Conservation (phyloP, 2,329 filamentous ascomycete species). For the Sarocladium kiliense region DNA sequence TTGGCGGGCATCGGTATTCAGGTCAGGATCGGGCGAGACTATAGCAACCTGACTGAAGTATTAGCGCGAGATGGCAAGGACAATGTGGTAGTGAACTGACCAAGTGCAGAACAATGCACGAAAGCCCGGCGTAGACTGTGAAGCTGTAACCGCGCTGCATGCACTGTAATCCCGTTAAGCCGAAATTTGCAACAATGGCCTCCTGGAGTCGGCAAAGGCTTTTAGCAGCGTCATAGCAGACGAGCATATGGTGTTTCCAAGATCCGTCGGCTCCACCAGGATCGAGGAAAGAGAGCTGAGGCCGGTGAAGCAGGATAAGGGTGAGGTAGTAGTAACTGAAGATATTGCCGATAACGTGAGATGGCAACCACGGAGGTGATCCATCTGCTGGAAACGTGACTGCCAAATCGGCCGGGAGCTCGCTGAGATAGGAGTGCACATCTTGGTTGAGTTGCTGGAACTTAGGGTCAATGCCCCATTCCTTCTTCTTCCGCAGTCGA, state of each 20-base stretch:
- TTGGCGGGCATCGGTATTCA: constrained; percentile 77
- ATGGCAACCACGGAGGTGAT: constrained; percentile 76
- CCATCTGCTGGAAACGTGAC: constrained; percentile 74
- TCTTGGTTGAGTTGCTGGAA: constrained; percentile 74
- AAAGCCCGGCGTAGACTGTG: constrained; percentile 86
- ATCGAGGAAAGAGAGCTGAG: constrained; percentile 75
- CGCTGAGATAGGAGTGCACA: constrained; percentile 70
- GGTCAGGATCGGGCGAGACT: constrained; percentile 84
- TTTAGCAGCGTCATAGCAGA: constrained; percentile 82
- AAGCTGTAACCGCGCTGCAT: constrained; percentile 96
- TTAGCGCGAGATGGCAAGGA: constrained; percentile 14
- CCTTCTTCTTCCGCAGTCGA: constrained; percentile 68
- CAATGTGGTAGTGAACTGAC: too few relatives aligned
- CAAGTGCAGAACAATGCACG: constrained; percentile 87
- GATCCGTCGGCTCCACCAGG: constrained; percentile 63
- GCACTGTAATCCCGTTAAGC: constrained; percentile 74
- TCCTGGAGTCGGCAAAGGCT: constrained; percentile 83
- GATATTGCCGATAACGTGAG: constrained; percentile 83
- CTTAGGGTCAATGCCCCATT: constrained; percentile 82
- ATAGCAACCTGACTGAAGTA: constrained; percentile 67
- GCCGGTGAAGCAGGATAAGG: constrained; percentile 81
- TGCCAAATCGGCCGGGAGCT: constrained; percentile 73
- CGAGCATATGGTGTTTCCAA: constrained; percentile 84
- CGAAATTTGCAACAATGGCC: constrained; percentile 69
- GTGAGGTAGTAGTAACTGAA: constrained; percentile 85